Conservation (phyloP, 306 rosid genomes). For the Oxytropis ochrocephala region DNA sequence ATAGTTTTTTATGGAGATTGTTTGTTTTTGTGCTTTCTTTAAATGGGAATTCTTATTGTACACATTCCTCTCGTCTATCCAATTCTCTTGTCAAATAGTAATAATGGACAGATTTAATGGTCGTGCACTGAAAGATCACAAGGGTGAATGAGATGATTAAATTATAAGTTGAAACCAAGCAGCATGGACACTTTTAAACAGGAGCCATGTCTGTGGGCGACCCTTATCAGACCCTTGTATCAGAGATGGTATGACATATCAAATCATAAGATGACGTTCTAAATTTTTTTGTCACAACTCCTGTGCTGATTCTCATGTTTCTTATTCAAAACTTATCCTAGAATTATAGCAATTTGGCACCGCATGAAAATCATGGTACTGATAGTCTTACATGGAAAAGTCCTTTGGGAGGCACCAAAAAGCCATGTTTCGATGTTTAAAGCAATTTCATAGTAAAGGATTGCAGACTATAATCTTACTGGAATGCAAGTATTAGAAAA, state of each 20-base stretch:
- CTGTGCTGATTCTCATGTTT: not conserved
- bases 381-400: not conserved
- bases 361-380: not conserved
- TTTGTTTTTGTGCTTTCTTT: not conserved
- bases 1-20: not conserved
- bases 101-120: not conserved
- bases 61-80: not conserved
- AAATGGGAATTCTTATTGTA: not conserved
- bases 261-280: not conserved
- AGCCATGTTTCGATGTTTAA: not conserved
- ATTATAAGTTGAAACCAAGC: too few relatives aligned
- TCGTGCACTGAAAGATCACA: slow-evolving; percentile 3
- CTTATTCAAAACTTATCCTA: slow-evolving; percentile 7
- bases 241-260: not conserved
- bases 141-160: not conserved
- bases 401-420: slow-evolving; percentile 6
- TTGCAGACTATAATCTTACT: slow-evolving; percentile 6
- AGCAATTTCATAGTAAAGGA: slow-evolving; percentile 13
- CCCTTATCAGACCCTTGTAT: not conserved
- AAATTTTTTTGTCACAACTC: not conserved
- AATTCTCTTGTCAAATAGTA: slow-evolving; percentile 11
- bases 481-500: not conserved
- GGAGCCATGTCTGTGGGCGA: not conserved
- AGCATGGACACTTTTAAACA: not conserved
- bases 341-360: not conserved